phyloP scores from a whole-genome alignment of 2,329 filamentous ascomycete species.

The Teratosphaeria gauchensis region DNA sequence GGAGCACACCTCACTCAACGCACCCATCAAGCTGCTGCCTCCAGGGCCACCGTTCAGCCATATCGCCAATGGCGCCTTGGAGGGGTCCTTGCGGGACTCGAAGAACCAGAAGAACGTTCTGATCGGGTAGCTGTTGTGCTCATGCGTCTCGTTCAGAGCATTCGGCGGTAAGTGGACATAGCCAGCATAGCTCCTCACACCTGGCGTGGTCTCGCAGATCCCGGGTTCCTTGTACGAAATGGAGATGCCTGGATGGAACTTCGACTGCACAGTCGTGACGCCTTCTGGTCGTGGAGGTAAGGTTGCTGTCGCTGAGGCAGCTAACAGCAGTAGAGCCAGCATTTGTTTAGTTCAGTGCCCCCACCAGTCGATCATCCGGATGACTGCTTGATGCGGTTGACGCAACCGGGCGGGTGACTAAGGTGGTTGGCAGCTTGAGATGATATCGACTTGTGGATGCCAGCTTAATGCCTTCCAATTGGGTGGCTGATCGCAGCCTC shows the following conservation, averaged over 20 bases:
- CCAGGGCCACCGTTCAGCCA: constrained; percentile 55
- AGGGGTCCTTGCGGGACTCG: constrained; percentile 46
- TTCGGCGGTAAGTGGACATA: constrained; percentile 25
- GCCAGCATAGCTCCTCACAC: constrained; percentile 41
- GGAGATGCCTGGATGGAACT: constrained; percentile 25
- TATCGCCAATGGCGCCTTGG: constrained; percentile 47
- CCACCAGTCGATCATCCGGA: no score
- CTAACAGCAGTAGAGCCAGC: neutral
- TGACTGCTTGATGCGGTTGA: no score
- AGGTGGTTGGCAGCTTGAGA: no score
- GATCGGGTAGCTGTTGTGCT: constrained; percentile 40
- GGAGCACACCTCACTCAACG: constrained; percentile 1
- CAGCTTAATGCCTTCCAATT: no score
- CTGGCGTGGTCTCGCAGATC: constrained; percentile 44
- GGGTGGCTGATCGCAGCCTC: no score
- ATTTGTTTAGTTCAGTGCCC: neutral
- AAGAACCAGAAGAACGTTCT: constrained; percentile 58
- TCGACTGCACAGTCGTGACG: constrained; percentile 5
- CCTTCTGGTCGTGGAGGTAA: constrained; percentile 4
- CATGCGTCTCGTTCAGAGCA: constrained; percentile 25
- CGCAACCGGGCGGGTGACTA: no score
- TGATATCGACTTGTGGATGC: no score
- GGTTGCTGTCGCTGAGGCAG: neutral
- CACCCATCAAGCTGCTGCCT: constrained; percentile 43
- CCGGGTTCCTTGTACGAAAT: constrained; percentile 46